Evolutionary conservation across 768 basidiomycete genomes (phyloP).

Genomic region (Antrodiella citrinella): DNA sequence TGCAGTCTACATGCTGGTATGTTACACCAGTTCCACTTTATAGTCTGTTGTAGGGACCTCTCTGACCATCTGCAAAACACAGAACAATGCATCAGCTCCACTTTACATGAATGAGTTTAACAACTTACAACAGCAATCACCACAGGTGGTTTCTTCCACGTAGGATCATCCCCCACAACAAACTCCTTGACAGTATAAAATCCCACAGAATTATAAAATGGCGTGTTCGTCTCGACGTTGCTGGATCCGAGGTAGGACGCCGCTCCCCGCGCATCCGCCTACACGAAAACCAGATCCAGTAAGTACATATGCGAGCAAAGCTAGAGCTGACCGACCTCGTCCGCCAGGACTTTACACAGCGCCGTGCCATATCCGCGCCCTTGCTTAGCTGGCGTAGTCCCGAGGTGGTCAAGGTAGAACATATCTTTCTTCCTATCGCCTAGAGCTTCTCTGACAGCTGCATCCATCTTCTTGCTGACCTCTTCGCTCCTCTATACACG

Average conservation of each 20-base stretch:
- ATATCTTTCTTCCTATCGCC: conserved; percentile 1
- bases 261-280: conserved; percentile 8
- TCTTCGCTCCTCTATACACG: not conserved
- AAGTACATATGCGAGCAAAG: too few relatives aligned
- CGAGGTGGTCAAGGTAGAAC: conserved; percentile 1
- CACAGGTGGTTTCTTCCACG: conserved; percentile 8
- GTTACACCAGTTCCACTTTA: too few relatives aligned
- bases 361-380: conserved; percentile 9
- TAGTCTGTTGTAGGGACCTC: too few relatives aligned
- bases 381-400: conserved; percentile 5
- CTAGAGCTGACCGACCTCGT: too few relatives aligned
- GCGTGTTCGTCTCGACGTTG: conserved; percentile 5
- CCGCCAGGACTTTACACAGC: conserved; percentile 2
- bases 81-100: too few relatives aligned
- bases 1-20: too few relatives aligned
- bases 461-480: not conserved
- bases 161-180: conserved; percentile 7
- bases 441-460: not conserved
- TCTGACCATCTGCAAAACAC: too few relatives aligned
- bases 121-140: conserved; percentile 8
- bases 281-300: too few relatives aligned
- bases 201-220: conserved; percentile 9
- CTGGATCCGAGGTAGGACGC: conserved; percentile 5
- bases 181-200: conserved; percentile 3
- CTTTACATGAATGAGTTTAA: too few relatives aligned